A percentile compares a stretch with the other conserved stretches of the same genome.
Evolutionary conservation across 129 eudicot species (phyloP).

Genomic region (Sambucus nigra): DNA sequence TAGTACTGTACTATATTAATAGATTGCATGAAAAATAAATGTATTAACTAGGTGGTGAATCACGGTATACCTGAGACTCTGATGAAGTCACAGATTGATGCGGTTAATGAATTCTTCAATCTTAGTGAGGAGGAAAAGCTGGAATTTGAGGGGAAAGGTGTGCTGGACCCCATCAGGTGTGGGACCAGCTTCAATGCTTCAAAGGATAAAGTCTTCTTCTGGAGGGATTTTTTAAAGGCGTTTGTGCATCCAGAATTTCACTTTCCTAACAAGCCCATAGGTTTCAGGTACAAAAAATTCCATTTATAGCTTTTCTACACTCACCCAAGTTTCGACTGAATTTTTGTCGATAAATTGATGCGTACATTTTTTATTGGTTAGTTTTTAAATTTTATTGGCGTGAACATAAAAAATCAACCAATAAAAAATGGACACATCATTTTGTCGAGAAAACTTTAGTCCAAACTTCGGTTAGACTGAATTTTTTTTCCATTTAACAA

Average conservation of each 20-base stretch:
- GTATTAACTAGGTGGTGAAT: constrained; percentile 39
- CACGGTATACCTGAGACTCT: constrained; percentile 54
- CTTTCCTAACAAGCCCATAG: constrained; percentile 50
- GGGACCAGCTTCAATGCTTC: constrained; percentile 45
- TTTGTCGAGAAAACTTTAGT: too few relatives aligned
- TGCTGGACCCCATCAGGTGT: constrained; percentile 46
- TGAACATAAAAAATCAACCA: too few relatives aligned
- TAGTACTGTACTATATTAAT: too few relatives aligned
- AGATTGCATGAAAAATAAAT: background rate
- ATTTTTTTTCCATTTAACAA: too few relatives aligned
- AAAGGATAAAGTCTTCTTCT: constrained; percentile 29
- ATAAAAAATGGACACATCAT: too few relatives aligned
- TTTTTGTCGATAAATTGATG: too few relatives aligned
- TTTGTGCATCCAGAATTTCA: constrained; percentile 57
- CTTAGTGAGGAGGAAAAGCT: constrained; percentile 49
- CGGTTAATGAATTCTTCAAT: constrained; percentile 30
- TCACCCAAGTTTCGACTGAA: too few relatives aligned
- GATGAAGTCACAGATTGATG: constrained; percentile 29
- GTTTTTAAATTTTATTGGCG: too few relatives aligned
- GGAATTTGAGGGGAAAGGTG: constrained; percentile 30
- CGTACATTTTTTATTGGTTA: too few relatives aligned
- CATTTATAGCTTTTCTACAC: background rate
- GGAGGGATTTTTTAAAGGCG: constrained; percentile 66
- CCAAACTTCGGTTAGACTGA: too few relatives aligned
- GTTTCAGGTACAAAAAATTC: constrained; percentile 28